Evolutionary conservation across 2,329 filamentous ascomycete species (phyloP).

Genomic region (Scedosporium aurantiacum): DNA sequence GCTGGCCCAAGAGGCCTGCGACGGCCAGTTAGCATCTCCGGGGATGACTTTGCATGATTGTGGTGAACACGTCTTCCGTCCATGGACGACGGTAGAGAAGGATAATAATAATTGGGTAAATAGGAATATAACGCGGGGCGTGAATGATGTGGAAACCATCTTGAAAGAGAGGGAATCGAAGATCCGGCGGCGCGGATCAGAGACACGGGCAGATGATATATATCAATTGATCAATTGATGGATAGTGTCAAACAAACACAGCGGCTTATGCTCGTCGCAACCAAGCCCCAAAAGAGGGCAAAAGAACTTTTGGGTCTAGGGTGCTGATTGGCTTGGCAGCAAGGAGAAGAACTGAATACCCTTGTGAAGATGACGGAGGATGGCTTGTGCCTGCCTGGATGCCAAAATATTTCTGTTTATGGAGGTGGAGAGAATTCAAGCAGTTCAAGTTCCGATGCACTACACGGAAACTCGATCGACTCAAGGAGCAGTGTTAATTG

Average conservation of each 20-base stretch:
- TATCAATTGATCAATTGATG: no score
- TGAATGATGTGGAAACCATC: background rate
- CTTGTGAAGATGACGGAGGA: background rate
- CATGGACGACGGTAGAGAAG: background rate
- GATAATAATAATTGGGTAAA: background rate
- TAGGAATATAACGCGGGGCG: background rate
- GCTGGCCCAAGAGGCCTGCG: constrained; percentile 25
- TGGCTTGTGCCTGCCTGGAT: no score
- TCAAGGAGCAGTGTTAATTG: no score
- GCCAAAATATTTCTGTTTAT: background rate
- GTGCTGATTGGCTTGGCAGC: background rate
- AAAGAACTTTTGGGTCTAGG: background rate
- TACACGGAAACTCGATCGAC: no score
- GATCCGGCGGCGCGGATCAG: background rate
- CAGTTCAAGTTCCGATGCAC: no score
- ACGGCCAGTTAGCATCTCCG: constrained; percentile 31
- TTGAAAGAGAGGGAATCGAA: background rate
- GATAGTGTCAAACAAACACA: no score
- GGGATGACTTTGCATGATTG: constrained; percentile 30
- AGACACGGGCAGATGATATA: background rate
- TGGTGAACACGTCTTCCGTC: background rate
- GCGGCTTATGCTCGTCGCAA: no score
- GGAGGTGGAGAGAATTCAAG: no score
- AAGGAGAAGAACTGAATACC: background rate
- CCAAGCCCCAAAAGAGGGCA: no score